Evolutionary conservation across 768 basidiomycete species (phyloP), one percentile per base, ranked within the genome.

Genomic region (Naematelia aurantialba): DNA sequence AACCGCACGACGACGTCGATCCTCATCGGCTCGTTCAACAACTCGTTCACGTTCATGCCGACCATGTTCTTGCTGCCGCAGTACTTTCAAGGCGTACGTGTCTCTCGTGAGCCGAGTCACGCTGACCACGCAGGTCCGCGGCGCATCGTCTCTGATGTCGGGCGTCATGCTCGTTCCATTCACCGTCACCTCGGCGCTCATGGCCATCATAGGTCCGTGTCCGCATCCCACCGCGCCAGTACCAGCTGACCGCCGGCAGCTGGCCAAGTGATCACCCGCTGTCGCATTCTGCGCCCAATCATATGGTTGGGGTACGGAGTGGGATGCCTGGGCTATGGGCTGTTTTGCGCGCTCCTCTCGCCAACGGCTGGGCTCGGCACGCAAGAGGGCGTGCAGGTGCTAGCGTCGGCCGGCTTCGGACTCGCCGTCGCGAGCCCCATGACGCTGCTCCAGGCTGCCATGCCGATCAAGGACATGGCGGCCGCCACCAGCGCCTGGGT

Each of bases 401-500:
- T 76, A 10, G 29, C 63, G 2, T 67, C 67, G 1, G 53, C 62
- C 26, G 72, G 73, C 0, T 52, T 71, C 19, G 75, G 75, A 0
- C 44, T 72, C 27, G 62, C 68, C 0, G 61, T 76, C n/a, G 57
- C 67, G 0, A 69, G 65, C 8, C 75, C 75, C 3, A 65, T 74
- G 62, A 52, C 74, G 19, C 60, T 72, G 46, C 61, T 76, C 12
- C 72, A 74, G 48, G 70, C 75, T 12, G 60, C 69, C 5, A 74
- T 76, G 73, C 75, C 75, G 1, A 27, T 58, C 8, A 68, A 71
- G 52, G 75, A 76, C 34, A 76, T 76, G 75, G 75, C 73, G 19
- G 68, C 73, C 17, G 52, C 63, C 5, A 76, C 71, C 2, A 65
- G 65, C n/a, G 69, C 66, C 10, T 74, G 68, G 68, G 55, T 74